These are phyloP conservation scores for Solanum microdontum DNA, from an alignment of 257 asterid genomes.

Conservation along the genomic window DNA sequence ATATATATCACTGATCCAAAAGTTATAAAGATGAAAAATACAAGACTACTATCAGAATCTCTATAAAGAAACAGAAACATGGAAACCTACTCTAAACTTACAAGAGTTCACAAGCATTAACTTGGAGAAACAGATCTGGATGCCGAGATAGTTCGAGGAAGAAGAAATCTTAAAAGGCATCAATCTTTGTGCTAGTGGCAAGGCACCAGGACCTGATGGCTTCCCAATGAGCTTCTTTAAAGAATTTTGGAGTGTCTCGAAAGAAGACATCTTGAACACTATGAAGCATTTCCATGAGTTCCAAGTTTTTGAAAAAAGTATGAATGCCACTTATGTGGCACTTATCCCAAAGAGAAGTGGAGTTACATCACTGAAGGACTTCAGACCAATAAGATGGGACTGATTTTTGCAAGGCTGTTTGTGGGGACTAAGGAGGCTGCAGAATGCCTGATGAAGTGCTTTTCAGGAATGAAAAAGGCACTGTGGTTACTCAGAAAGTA, in stretches of 20 bases:
- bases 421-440: no score
- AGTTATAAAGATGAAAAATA: background rate
- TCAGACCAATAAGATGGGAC: background rate
- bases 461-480: no score
- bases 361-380: background rate
- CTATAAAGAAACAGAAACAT: background rate
- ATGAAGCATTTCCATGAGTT: background rate
- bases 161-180: background rate
- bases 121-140: background rate
- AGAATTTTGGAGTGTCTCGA: no score
- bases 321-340: background rate
- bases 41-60: background rate
- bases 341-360: background rate
- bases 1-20: background rate
- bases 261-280: background rate
- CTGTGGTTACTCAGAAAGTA: no score
- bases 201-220: background rate
- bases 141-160: background rate
- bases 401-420: no score
- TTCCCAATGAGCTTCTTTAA: background rate
- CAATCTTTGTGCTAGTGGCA: background rate
- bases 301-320: background rate
- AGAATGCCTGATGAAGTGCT: no score
- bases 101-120: background rate
- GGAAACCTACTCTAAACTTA: background rate